These are phyloP conservation scores for Hypoxylon crocopeplum DNA, from an alignment of 495 filamentous ascomycete genomes.

Conservation along the genomic window DNA sequence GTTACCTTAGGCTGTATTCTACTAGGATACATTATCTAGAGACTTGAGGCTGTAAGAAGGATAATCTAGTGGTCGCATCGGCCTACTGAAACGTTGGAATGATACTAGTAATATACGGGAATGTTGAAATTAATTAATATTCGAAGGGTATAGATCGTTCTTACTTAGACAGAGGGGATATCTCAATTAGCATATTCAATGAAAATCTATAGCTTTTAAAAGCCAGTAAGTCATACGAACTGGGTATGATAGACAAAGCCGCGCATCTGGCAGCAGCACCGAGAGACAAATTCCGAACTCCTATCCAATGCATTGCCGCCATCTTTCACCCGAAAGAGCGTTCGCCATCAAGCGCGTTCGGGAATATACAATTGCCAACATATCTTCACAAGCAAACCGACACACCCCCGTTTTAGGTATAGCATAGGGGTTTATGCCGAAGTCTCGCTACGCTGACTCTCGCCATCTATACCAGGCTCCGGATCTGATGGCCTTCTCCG, in stretches of 20 bases:
- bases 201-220: slow-evolving; percentile 20
- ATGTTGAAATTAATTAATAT: not conserved
- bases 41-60: no score
- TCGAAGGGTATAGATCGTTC: not conserved
- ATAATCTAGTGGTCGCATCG: no score
- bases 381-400: not conserved
- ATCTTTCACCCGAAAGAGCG: slow-evolving; percentile 6
- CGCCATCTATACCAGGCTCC: slow-evolving; percentile 23
- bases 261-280: slow-evolving; percentile 19
- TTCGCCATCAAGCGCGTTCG: slow-evolving; percentile 6
- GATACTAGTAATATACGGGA: not conserved
- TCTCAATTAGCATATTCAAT: slow-evolving; percentile 32
- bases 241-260: slow-evolving; percentile 27
- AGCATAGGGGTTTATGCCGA: slow-evolving; percentile 1
- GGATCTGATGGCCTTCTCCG: slow-evolving; percentile 33
- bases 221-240: slow-evolving; percentile 7
- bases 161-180: slow-evolving; percentile 20
- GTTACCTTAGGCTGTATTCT: no score
- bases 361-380: not conserved
- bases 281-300: slow-evolving; percentile 26
- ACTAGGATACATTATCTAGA: no score
- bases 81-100: not conserved
- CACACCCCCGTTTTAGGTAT: not conserved
- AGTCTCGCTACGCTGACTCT: slow-evolving; percentile 8
- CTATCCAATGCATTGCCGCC: slow-evolving; percentile 34